Evolutionary conservation across 2,329 filamentous ascomycete genomes (phyloP), one percentile per base, ranked within the genome.

Genomic region (Fusarium tanahbumbuense): DNA sequence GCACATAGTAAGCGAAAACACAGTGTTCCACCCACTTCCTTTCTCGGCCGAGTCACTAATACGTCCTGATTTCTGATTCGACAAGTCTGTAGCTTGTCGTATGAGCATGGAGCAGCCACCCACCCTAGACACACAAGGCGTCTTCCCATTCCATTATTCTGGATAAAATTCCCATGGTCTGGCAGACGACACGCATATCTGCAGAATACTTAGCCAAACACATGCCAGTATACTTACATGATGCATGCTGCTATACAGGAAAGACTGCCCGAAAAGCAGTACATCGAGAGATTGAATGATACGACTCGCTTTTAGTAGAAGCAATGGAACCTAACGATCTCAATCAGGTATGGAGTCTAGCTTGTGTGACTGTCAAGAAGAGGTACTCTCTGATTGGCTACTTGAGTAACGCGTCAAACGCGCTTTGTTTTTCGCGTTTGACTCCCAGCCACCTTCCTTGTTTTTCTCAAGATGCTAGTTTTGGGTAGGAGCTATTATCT

Each of bases 121-220:
- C 67, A 66, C 63, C 64, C 66, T 67, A 67, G 55, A 70, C 62
- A 68, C 49, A n/a, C 23, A 27, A 52, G 25, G 20, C 30, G 34
- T 56, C 13, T 15, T 48, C 44, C n/a, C n/a, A 44, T 30, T 16
- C 44, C 62, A 67, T 54, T 49, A 55, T 50, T 64, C 49, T 64
- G 42, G 40, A 25, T 58, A 48, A 20, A 54, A 55, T 62, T 49
- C 23, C 44, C 45, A 46, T 66, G 28, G 46, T 30, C n/a, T 40
- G 47, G 42, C 40, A 53, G 40, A 50, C 40, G n/a, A 45, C 9
- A 49, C 42, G 52, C 44, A 48, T 70, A 20, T 25, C 40, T 45
- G 30, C 63, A 68, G 46, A 44, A 71, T 45, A 20, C 12, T 37
- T 30, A 23, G 28, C 25, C 27, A 59, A 40, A 28, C 15, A 44